Base-by-base conservation (phyloP, 495 filamentous ascomycete genomes). In the Oidiodendron maius region DNA sequence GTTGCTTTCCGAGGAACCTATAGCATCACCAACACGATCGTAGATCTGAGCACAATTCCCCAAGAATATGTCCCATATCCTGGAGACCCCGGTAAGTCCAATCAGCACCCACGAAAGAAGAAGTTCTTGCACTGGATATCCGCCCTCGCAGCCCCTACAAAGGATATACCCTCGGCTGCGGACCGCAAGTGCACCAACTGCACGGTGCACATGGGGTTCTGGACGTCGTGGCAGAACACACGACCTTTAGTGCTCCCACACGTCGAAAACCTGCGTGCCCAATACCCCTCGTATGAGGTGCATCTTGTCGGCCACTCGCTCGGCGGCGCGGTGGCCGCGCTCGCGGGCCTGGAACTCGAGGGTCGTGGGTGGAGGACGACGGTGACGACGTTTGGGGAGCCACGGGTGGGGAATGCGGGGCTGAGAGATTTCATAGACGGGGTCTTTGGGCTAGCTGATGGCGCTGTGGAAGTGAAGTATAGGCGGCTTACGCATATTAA, bases 1-100 rank as follows among this genome's bases (percentile, higher is more conserved):
- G 74, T 97, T n/a, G 91, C 91, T 11, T 97, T 97, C 58, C 80
- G 93, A 16, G 93, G 94, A 10, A 97, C 93, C 11, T 96, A 96
- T 62, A 94, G 87, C 30, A 72, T 98, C 53, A 76, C 88, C 21
- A 95, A 96, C 66, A 87, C 89, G 9, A 82, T 98, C 40, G 72
- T 86, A 46, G 93, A 98, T 65, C 73, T 98, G 26, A 87, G 86
- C 40, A 88, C 87, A 12, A 71, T 89, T 3, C 91, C 89, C 18
- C 93, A 96, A 62, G 80, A 85, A 57, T 98, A 96, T 60, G 77
- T 87, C 1, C 90, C 93, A 0, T 98, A 96, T 59, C 67, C 61
- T 23, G 66, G 63, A 6, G 46, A 50, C 18, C 38, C 51, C 24
- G 22, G 22, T 5, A 24, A 12, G 11, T 32, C 45, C 17, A 41